Base-by-base conservation (phyloP, 116 monocot species). In the Iris pallida region DNA sequence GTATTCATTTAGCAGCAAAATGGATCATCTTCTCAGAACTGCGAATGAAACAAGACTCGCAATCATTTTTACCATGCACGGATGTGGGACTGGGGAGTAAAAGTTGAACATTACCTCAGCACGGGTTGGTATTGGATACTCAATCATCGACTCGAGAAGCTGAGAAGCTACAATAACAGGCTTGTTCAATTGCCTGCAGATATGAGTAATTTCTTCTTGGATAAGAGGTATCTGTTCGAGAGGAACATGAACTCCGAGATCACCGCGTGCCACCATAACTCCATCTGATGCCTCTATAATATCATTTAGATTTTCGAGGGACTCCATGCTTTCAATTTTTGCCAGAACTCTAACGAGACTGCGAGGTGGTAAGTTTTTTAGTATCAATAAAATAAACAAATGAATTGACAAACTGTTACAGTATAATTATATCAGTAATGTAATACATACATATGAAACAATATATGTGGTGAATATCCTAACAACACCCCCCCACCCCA, bases 101-200 rank as follows among this genome's bases (percentile, higher is more conserved):
- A 73, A 15, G 1, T 16, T 41, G 0, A 65, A 67, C 14, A 56
- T 57, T 76, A 80, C 86, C 86, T 86, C 86, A 42, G 86, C 86
- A 20, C 86, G 78, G 20, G 86, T 86, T 45, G 86, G 85, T 19
- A 67, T 85, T 9, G 85, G 85, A 66, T 72, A 85, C 57, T 81
- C 81, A 42, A 81, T 71, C 86, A 86, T 86, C 15, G 86, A 86
- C 55, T 82, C 82, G 56, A 86, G 86, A 59, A 86, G 78, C 64
- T 86, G 82, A 70, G 86, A 81, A 67, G 86, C 86, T 47, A 81
- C 63, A 47, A 86, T 78, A 10, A 86, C 86, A 48, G 86, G 86
- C 69, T 86, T 86, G 71, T 78, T 81, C 64, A 81, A 54, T 18
- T 72, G 78, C 64, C 81, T 75, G 54, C 86, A 86, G 2, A 75